Evolutionary conservation across 1,284 basidiomycete genomes (phyloP).

Genomic region (Calocybe gambosa): DNA sequence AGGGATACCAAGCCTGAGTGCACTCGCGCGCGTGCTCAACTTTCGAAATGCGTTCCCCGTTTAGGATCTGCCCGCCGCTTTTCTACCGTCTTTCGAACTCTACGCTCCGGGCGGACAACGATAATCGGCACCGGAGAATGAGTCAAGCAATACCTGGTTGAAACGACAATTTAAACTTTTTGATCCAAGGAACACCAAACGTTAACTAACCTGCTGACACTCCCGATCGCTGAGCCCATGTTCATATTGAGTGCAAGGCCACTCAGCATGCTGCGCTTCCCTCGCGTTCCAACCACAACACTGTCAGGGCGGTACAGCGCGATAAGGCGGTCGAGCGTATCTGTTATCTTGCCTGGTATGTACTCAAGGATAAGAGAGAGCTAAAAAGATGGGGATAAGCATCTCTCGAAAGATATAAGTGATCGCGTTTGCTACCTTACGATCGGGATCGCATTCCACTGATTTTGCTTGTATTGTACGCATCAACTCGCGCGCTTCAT

Average conservation of each 20-base stretch:
- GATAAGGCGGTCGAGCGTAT: constrained; percentile 88
- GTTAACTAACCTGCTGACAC: constrained; percentile 49
- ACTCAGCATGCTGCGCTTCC: constrained; percentile 39
- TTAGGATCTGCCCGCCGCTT: constrained; percentile 83
- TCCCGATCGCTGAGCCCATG: constrained; percentile 55
- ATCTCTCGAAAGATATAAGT: constrained; percentile 1
- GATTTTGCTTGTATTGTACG: constrained; percentile 78
- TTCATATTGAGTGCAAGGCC: constrained; percentile 28
- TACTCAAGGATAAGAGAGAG: constrained; percentile 93
- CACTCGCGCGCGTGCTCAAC: neutral
- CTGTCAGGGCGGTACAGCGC: constrained; percentile 95
- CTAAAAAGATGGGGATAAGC: constrained; percentile 29
- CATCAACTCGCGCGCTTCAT: constrained; percentile 85
- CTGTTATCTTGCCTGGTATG: constrained; percentile 85
- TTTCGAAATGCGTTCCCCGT: constrained; percentile 72
- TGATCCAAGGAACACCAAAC: neutral
- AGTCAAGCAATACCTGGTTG: constrained; percentile 63
- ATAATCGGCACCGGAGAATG: constrained; percentile 91
- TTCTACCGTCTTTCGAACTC: constrained; percentile 74
- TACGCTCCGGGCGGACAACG: constrained; percentile 84
- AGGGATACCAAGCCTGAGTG: too few species aligned
- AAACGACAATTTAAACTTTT: neutral
- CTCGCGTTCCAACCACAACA: constrained; percentile 88
- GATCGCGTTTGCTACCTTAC: constrained; percentile 45
- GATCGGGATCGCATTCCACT: constrained; percentile 71